Base-by-base conservation (phyloP, 1,284 basidiomycete genomes). In the Ustilago vetiveriae region DNA sequence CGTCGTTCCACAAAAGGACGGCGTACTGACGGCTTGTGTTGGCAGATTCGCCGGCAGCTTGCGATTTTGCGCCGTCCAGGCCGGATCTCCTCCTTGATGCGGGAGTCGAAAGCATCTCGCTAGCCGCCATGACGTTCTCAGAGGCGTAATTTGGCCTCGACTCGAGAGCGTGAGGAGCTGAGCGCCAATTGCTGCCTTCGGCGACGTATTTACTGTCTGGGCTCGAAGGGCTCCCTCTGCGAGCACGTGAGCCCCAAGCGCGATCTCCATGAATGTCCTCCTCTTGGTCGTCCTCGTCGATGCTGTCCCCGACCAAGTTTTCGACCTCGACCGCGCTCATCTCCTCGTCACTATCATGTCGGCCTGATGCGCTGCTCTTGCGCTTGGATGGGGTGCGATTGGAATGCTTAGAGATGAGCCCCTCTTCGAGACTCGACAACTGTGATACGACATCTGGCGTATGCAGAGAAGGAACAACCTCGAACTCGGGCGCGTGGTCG, bases 1-100 rank as follows among this genome's bases (percentile, higher is more conserved):
- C 96, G 83, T 98, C 95, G 82, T 96, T 94, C 94, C 94, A 98
- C 2, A 98, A 84, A 17, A 96, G 85, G 50, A 98, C 87, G 21
- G 90, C 90, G 87, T 65, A 94, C 90, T 68, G 88, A 13, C 70
- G 75, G 32, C 62, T 69, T 29, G 39, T 49, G 26, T 46, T 45
- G 33, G 29, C 11, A 13, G 52, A 39, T 4, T 47, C 42, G 4
- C 44, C 38, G 9, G 48, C 21, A 10, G 32, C 2, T 8, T 52
- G 51, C 17, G 64, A 37, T 19, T 67, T 52, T 14, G 17, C 35
- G 23, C 30, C 40, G 1, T 58, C 62, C 19, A 37, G 13, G 41
- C 49, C 53, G 14, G 50, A 54, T 17, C 45, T 65, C 26, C 46
- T 43, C 8, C 41, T 46, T 7, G 50, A 49, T 19, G 45, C 54